Base-by-base conservation (phyloP, 2,329 filamentous ascomycete species). In the Alternaria sp. region DNA sequence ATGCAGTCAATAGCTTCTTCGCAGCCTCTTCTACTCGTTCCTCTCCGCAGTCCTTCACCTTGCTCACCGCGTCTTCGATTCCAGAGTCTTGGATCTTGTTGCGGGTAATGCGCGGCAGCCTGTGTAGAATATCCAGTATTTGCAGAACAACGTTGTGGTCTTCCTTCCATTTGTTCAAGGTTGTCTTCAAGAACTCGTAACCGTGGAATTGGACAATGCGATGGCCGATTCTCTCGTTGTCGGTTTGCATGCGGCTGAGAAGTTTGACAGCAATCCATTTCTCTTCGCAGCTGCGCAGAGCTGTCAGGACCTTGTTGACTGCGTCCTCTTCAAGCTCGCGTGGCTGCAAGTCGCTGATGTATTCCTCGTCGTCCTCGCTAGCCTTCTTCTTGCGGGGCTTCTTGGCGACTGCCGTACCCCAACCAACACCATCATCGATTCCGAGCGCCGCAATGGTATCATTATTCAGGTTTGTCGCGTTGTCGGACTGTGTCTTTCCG, bases 181-280 rank as follows among this genome's bases (percentile, higher is more conserved):
- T 92, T 30, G 91, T 93, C 79, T 96, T 97, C 66, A 99, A 84
- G 68, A 97, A 97, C 76, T 95, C 91, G 79, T 99, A 99, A 56
- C 95, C 96, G 83, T 98, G 96, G 91, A 98, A 96, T 73, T 93
- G 92, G 76, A 97, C 92, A 43, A 98, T 93, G 56, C 91, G 89
- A 79, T 96, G 92, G 64, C 92, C 89, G 59, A 97, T 93, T 67
- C 89, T 89, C 75, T 97, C 93, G 71, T 97, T 93, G 52, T 95
- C 88, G 76, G 91, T 94, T 44, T 88, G 93, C 66, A 99, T 93
- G 56, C 96, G 94, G 70, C 90, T 88, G 63, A 99, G 87, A 60
- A 99, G 85, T 82, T 98, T 98, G 81, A 97, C 93, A 3, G 93
- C 93, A 80, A 99, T 97, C 96, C 96, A 99, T 81, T 97, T 97